Evolutionary conservation across 2,329 filamentous ascomycete species (phyloP).

Genomic region (Phialophora expanda): DNA sequence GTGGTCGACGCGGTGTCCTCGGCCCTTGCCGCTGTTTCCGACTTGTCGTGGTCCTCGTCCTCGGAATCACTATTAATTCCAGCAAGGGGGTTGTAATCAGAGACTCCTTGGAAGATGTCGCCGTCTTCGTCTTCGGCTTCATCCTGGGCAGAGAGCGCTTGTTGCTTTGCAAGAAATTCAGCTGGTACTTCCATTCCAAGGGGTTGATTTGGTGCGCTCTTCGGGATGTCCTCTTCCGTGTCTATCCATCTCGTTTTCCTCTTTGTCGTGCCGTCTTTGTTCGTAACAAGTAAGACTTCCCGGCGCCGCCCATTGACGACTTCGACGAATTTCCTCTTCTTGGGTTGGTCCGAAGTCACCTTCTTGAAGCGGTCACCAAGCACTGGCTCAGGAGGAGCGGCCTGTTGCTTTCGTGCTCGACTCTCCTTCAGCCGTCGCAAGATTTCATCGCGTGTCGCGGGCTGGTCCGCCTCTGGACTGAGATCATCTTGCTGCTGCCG

Average conservation of each 20-base stretch:
- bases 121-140: slow-evolving; percentile 59
- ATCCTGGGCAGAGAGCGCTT: slow-evolving; percentile 40
- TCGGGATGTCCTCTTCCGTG: slow-evolving; percentile 34
- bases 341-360: slow-evolving; percentile 48
- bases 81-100: slow-evolving; percentile 65
- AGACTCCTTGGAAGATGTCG: slow-evolving; percentile 67
- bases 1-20: slow-evolving; percentile 20
- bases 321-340: slow-evolving; percentile 59
- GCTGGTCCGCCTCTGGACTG: slow-evolving; percentile 41
- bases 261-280: slow-evolving; percentile 66
- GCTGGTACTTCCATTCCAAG: slow-evolving; percentile 58
- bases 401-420: slow-evolving; percentile 43
- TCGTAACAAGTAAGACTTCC: slow-evolving; percentile 64
- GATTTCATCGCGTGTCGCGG: slow-evolving; percentile 64
- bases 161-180: slow-evolving; percentile 47
- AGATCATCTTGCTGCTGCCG: slow-evolving; percentile 35
- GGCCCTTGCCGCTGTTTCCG: slow-evolving; percentile 26
- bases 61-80: slow-evolving; percentile 57
- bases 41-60: slow-evolving; percentile 45
- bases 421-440: slow-evolving; percentile 64
- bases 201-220: slow-evolving; percentile 54
- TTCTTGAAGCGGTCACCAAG: slow-evolving; percentile 63
- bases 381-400: slow-evolving; percentile 54
- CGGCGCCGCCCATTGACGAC: slow-evolving; percentile 55
- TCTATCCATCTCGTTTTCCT: slow-evolving; percentile 63